A percentile compares a stretch with the other conserved stretches of the same genome.
These are phyloP conservation scores for Euphorbia schlechtendalii DNA, from an alignment of 441 rosid species.

Conservation along the genomic window DNA sequence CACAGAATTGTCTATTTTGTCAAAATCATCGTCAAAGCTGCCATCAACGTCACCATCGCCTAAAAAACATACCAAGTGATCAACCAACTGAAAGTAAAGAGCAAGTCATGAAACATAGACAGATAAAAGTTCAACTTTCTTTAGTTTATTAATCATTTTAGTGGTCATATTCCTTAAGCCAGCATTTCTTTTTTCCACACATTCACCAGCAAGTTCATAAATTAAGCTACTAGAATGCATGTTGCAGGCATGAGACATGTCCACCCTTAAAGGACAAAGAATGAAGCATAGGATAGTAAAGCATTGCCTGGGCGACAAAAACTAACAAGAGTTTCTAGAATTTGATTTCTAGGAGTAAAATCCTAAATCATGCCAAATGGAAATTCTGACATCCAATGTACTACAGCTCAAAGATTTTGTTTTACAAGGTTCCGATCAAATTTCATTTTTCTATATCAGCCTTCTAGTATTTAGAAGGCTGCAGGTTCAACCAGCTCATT, in stretches of 20 bases:
- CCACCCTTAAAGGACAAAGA: conserved; percentile 4
- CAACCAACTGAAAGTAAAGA: conserved; percentile 7
- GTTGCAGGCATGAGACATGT: neutral
- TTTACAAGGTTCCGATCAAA: too few species aligned
- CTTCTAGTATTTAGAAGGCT: too few species aligned
- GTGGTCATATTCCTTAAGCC: neutral
- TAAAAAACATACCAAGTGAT: conserved; percentile 20
- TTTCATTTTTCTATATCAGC: too few species aligned
- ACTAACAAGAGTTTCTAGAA: neutral
- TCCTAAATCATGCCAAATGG: neutral
- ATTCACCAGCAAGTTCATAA: neutral
- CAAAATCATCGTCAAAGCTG: conserved; percentile 76
- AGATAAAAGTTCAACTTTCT: neutral
- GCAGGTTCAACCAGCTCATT: too few species aligned
- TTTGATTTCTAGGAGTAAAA: too few species aligned
- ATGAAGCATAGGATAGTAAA: neutral
- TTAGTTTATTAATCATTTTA: neutral
- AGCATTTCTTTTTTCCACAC: neutral
- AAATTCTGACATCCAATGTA: neutral
- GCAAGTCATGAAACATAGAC: conserved; percentile 2
- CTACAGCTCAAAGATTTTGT: neutral
- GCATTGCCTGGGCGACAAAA: neutral
- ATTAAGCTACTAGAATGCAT: neutral
- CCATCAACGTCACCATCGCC: conserved; percentile 39
- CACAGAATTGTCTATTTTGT: conserved; percentile 78